A percentile compares a stretch with the other conserved stretches of the same genome.
Conservation (phyloP, 1,139 yeast genomes). For the Suhomyces bokatorum region DNA sequence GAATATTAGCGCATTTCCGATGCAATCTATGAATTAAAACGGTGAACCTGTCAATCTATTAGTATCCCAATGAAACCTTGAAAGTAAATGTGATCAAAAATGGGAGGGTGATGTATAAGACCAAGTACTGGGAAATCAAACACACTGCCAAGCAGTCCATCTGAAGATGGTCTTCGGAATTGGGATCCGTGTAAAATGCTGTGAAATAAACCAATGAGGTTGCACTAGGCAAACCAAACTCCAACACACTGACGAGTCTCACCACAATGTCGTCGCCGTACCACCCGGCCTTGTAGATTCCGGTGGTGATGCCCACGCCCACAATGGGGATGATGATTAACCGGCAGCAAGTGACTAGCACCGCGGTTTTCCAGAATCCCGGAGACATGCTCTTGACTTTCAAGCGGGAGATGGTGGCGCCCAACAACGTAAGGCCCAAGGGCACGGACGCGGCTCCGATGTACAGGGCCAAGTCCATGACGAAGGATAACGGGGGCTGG, state of each 20-base stretch:
- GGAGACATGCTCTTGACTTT: constrained; percentile 57
- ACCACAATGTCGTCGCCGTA: constrained; percentile 50
- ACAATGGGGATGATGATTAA: constrained; percentile 43
- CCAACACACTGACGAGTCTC: constrained; percentile 69
- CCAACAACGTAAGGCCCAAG: constrained; percentile 73
- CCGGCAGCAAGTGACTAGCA: constrained; percentile 36
- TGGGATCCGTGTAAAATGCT: constrained; percentile 75
- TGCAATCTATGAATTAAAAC: neutral
- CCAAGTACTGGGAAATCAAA: constrained; percentile 66
- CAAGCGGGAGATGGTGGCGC: constrained; percentile 82
- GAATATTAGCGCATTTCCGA: neutral
- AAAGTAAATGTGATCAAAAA: constrained; percentile 60
- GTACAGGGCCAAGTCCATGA: constrained; percentile 77
- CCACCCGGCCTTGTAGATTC: constrained; percentile 47
- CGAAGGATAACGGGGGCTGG: constrained; percentile 77
- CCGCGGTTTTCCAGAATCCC: constrained; percentile 68
- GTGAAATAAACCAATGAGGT: constrained; percentile 83
- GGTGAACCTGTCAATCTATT: neutral
- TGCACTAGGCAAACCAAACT: constrained; percentile 83
- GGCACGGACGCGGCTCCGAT: constrained; percentile 91
- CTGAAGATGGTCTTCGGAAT: constrained; percentile 61
- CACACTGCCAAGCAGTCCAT: constrained; percentile 81
- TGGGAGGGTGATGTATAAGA: constrained; percentile 63
- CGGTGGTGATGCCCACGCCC: constrained; percentile 49
- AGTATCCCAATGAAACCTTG: constrained; percentile 39